phyloP scores from a whole-genome alignment of 192 early-diverging fungal genomes.

The Geranomyces variabilis region DNA sequence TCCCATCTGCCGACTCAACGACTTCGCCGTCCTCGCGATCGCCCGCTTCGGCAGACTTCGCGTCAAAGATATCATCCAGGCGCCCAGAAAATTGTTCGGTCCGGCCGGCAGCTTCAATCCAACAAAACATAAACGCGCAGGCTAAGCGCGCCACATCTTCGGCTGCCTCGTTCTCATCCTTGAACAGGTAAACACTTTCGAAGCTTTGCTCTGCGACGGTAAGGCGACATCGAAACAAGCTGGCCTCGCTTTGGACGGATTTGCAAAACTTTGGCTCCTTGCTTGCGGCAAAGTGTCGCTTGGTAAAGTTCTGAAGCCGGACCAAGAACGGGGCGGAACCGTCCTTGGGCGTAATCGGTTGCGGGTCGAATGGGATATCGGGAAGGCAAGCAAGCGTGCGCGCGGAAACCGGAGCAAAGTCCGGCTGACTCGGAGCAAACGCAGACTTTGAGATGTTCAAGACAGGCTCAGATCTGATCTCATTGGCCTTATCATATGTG shows the following conservation, averaged over 20 bases:
- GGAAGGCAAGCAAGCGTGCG: background rate
- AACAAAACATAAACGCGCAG: conserved; percentile 26
- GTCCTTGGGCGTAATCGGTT: background rate
- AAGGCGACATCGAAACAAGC: conserved; percentile 15
- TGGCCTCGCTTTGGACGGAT: background rate
- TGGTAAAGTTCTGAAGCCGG: conserved; percentile 16
- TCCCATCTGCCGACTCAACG: background rate
- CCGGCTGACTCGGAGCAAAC: background rate
- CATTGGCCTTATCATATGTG: background rate
- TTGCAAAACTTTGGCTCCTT: background rate
- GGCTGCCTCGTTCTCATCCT: conserved; percentile 6
- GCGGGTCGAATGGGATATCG: background rate
- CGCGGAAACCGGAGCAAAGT: background rate
- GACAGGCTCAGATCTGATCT: background rate
- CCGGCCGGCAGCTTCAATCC: conserved; percentile 8
- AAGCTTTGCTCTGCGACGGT: conserved; percentile 21
- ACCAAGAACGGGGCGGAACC: background rate
- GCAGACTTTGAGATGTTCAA: background rate
- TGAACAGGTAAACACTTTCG: conserved; percentile 14
- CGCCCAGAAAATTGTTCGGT: conserved; percentile 25
- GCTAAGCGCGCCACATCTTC: conserved; percentile 18
- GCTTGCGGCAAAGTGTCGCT: conserved; percentile 1
- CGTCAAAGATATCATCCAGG: conserved; percentile 14
- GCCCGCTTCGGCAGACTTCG: background rate
- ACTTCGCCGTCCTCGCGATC: conserved; percentile 23